Evolutionary conservation across 495 filamentous ascomycete genomes (phyloP).

Genomic region (Podospora pseudoanserina): DNA sequence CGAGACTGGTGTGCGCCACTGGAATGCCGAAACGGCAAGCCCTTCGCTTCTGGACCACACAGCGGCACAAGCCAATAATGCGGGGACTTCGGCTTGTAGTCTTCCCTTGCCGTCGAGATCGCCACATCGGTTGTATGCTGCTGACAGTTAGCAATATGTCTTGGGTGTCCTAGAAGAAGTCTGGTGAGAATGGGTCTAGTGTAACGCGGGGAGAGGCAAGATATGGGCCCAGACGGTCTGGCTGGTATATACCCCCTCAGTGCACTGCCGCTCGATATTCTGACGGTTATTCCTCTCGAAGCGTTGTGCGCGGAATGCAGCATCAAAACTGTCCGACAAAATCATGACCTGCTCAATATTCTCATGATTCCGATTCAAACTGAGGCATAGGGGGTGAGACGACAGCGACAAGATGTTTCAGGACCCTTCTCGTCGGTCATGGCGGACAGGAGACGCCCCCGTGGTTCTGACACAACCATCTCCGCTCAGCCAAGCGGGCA

Average conservation of each 20-base stretch:
- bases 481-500: conserved; percentile 4
- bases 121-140: neutral
- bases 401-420: neutral
- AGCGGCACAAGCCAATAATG: conserved; percentile 6
- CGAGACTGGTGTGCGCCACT: neutral
- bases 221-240: neutral
- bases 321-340: neutral
- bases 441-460: neutral
- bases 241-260: neutral
- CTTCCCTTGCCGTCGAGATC: neutral
- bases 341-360: neutral
- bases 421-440: neutral
- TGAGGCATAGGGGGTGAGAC: neutral
- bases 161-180: neutral
- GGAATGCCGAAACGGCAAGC: neutral
- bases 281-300: neutral
- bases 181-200: neutral
- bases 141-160: conserved; percentile 2
- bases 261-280: neutral
- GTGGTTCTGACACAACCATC: neutral
- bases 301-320: neutral
- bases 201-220: neutral
- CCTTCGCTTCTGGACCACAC: neutral
- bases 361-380: neutral
- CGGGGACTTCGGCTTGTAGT: neutral